Conservation (phyloP, 2,329 filamentous ascomycete species). For the Zymoseptoria passerinii region DNA sequence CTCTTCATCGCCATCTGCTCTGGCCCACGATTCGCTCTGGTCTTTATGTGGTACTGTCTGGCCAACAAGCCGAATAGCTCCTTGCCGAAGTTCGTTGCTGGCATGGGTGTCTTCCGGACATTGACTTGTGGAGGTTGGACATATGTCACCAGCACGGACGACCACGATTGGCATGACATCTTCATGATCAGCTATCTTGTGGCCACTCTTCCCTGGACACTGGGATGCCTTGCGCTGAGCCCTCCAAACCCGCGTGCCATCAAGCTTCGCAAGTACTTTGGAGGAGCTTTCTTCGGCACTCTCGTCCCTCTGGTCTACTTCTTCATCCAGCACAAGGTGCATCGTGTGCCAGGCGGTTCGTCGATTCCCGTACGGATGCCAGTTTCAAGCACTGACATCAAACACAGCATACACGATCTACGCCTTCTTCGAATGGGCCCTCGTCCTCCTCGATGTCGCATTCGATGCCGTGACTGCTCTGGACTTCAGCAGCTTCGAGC, state of each 20-base stretch:
- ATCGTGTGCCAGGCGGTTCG: constrained; percentile 85
- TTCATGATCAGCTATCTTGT: constrained; percentile 99
- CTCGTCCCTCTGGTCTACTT: constrained; percentile 88
- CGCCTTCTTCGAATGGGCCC: constrained; percentile 93
- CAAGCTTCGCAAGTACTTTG: constrained; percentile 81
- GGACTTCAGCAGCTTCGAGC: constrained; percentile 83
- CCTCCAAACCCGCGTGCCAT: constrained; percentile 74
- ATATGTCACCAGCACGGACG: constrained; percentile 95
- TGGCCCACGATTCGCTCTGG: constrained; percentile 83
- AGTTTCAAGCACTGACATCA: constrained; percentile 1
- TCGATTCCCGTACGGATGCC: constrained; percentile 2
- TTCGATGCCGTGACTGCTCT: constrained; percentile 92
- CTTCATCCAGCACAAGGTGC: constrained; percentile 98
- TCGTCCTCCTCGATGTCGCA: constrained; percentile 89
- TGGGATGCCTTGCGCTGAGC: constrained; percentile 81
- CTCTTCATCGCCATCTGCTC: constrained; percentile 95
- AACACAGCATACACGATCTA: constrained; percentile 84
- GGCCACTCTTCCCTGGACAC: constrained; percentile 88
- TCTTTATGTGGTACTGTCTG: constrained; percentile 85
- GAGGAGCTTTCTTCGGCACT: constrained; percentile 78
- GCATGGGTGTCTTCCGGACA: constrained; percentile 76
- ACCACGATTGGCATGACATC: constrained; percentile 97
- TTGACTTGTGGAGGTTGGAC: constrained; percentile 96
- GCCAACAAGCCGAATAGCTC: constrained; percentile 62
- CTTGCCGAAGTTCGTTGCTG: constrained; percentile 73